These are phyloP conservation scores for Colletotrichum sp. DNA, from an alignment of 2,329 filamentous ascomycete species.

Conservation along the genomic window DNA sequence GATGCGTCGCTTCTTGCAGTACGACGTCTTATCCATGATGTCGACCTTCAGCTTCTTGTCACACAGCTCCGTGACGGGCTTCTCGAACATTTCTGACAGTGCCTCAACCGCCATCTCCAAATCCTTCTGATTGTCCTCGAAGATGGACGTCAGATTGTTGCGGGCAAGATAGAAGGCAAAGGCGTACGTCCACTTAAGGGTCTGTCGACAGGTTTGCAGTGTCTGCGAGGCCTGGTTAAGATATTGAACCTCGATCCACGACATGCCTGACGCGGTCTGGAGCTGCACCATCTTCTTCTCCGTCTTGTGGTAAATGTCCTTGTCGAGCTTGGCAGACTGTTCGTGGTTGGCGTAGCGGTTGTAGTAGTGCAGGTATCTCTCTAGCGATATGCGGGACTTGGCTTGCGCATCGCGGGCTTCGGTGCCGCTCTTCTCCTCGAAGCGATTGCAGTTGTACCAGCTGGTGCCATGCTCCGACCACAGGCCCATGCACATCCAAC, in stretches of 20 bases:
- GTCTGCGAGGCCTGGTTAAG: slow-evolving; percentile 92
- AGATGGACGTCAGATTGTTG: slow-evolving; percentile 96
- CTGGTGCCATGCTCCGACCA: slow-evolving; percentile 99
- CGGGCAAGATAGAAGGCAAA: slow-evolving; percentile 97
- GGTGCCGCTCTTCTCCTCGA: slow-evolving; percentile 91
- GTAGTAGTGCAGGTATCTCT: slow-evolving; percentile 98
- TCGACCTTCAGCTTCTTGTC: slow-evolving; percentile 93
- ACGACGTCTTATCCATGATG: slow-evolving; percentile 98
- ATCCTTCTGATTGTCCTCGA: slow-evolving; percentile 98
- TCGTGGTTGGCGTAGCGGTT: slow-evolving; percentile 99
- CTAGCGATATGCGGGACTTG: slow-evolving; percentile 85
- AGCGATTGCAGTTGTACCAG: slow-evolving; percentile 99
- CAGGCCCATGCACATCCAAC: slow-evolving; percentile 99
- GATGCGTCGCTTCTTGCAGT: slow-evolving; percentile 90
- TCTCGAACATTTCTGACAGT: slow-evolving; percentile 99
- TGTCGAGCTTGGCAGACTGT: slow-evolving; percentile 94
- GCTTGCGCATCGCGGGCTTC: slow-evolving; percentile 93
- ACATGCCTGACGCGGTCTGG: slow-evolving; percentile 92
- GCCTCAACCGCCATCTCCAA: slow-evolving; percentile 96
- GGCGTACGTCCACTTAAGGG: slow-evolving; percentile 98
- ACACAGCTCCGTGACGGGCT: slow-evolving; percentile 85
- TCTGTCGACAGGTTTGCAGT: slow-evolving; percentile 95
- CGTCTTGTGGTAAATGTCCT: slow-evolving; percentile 93
- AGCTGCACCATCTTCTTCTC: slow-evolving; percentile 99
- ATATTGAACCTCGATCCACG: slow-evolving; percentile 99